A percentile compares a stretch with the other conserved stretches of the same genome.
Conservation (phyloP, 2,329 filamentous ascomycete genomes). For the Akanthomyces muscarius region DNA sequence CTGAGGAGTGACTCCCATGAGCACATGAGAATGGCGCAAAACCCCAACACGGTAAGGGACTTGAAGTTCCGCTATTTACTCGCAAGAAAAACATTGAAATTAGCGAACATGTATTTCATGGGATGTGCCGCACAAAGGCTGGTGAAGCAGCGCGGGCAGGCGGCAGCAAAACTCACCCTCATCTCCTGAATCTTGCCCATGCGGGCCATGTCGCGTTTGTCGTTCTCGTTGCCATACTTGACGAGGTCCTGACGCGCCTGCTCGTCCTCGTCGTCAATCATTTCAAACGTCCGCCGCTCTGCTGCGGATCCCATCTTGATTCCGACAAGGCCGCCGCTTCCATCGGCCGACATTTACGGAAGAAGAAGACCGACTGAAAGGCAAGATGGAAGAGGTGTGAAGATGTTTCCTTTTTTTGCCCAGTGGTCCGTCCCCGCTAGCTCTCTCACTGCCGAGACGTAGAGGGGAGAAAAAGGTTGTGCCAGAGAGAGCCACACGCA, state of each 20-base stretch:
- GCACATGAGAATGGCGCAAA: conserved; percentile 37
- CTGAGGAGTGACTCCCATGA: conserved; percentile 39
- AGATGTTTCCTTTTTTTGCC: too few relatives aligned
- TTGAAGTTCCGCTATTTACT: conserved; percentile 33
- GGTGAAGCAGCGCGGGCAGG: too few relatives aligned
- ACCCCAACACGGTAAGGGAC: conserved; percentile 38
- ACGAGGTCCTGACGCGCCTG: conserved; percentile 4
- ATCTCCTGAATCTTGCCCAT: conserved; percentile 49
- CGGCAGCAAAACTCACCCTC: conserved; percentile 27
- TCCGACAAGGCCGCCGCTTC: background rate
- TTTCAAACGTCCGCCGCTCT: conserved; percentile 14
- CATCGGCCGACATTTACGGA: background rate
- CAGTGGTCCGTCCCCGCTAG: too few relatives aligned
- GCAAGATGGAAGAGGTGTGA: background rate
- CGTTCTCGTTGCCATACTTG: conserved; percentile 24
- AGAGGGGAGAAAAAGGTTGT: too few relatives aligned
- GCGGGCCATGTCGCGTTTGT: conserved; percentile 42
- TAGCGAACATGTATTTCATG: background rate
- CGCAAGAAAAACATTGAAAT: background rate
- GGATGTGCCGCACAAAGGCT: too few relatives aligned
- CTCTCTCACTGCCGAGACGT: too few relatives aligned
- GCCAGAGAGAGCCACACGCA: too few relatives aligned
- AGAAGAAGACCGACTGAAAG: background rate
- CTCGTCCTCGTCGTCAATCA: conserved; percentile 27
- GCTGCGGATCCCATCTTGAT: background rate